These are phyloP conservation scores for Starmerella apicola DNA, from an alignment of 805 yeast genomes.

Conservation along the genomic window DNA sequence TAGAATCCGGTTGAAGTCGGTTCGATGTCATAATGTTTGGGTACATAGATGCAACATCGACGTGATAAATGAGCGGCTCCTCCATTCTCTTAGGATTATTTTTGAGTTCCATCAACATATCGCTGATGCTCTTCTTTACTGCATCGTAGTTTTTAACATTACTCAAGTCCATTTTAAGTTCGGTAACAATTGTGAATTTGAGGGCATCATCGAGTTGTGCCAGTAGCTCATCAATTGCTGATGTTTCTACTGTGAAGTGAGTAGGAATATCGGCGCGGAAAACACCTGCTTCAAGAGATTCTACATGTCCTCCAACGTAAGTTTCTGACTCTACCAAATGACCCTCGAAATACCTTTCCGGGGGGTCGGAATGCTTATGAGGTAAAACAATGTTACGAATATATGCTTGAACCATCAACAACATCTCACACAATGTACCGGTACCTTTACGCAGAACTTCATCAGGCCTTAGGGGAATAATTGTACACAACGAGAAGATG, in stretches of 20 bases:
- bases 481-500: conserved; percentile 87
- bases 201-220: conserved; percentile 63
- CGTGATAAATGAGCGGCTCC: conserved; percentile 83
- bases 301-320: conserved; percentile 98
- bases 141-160: conserved; percentile 53
- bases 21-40: conserved; percentile 98
- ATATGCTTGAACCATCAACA: conserved; percentile 89
- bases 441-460: conserved; percentile 95
- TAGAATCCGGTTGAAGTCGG: conserved; percentile 94
- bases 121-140: conserved; percentile 46
- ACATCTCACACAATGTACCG: conserved; percentile 97
- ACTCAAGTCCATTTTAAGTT: conserved; percentile 61
- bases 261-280: conserved; percentile 76
- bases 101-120: conserved; percentile 45
- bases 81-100: conserved; percentile 55
- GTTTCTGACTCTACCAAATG: conserved; percentile 91
- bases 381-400: conserved; percentile 66
- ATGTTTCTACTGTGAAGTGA: conserved; percentile 66
- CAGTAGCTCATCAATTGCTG: conserved; percentile 68
- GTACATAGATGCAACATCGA: conserved; percentile 98
- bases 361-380: conserved; percentile 84
- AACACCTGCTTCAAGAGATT: conserved; percentile 94
- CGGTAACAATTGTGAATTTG: conserved; percentile 72
- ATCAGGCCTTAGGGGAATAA: conserved; percentile 92
- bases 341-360: conserved; percentile 90